These are phyloP conservation scores for Leccinum disarticulatum DNA, from an alignment of 768 basidiomycete species.

Conservation along the genomic window DNA sequence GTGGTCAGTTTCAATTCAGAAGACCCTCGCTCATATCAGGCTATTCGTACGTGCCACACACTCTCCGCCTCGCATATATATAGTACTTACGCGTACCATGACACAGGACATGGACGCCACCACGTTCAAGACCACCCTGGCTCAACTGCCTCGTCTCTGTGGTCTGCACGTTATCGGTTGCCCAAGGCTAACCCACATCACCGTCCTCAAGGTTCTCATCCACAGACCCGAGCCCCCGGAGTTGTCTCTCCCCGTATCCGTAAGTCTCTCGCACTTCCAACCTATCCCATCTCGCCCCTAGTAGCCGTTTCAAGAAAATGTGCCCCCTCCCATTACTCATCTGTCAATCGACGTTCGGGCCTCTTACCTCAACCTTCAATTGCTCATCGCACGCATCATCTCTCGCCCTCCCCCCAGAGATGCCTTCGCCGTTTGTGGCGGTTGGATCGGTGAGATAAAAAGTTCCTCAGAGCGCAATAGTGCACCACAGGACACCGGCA, in stretches of 20 bases:
- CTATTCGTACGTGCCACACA: slow-evolving; percentile 50
- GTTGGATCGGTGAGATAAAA: slow-evolving; percentile 37
- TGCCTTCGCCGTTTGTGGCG: slow-evolving; percentile 29
- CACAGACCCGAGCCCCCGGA: slow-evolving; percentile 57
- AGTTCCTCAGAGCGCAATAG: slow-evolving; percentile 17
- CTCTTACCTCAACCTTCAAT: slow-evolving; percentile 22
- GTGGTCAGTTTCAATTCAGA: slow-evolving; percentile 49
- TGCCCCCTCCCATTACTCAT: slow-evolving; percentile 42
- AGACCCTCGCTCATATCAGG: slow-evolving; percentile 52
- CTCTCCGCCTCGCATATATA: background rate
- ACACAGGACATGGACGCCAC: slow-evolving; percentile 52
- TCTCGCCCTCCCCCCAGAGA: slow-evolving; percentile 30
- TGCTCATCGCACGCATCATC: slow-evolving; percentile 19
- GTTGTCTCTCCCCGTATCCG: slow-evolving; percentile 60
- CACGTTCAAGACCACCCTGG: slow-evolving; percentile 48
- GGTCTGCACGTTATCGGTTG: slow-evolving; percentile 65
- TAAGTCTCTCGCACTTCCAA: slow-evolving; percentile 32
- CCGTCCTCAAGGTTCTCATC: slow-evolving; percentile 42
- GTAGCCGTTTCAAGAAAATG: slow-evolving; percentile 16
- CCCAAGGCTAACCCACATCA: slow-evolving; percentile 51
- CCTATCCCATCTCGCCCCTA: slow-evolving; percentile 1
- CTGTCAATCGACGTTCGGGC: slow-evolving; percentile 53
- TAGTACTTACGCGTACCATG: slow-evolving; percentile 32
- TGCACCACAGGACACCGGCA: background rate
- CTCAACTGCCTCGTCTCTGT: slow-evolving; percentile 50